Evolutionary conservation across 2,329 filamentous ascomycete species (phyloP).

Genomic region (Didymella sp.): DNA sequence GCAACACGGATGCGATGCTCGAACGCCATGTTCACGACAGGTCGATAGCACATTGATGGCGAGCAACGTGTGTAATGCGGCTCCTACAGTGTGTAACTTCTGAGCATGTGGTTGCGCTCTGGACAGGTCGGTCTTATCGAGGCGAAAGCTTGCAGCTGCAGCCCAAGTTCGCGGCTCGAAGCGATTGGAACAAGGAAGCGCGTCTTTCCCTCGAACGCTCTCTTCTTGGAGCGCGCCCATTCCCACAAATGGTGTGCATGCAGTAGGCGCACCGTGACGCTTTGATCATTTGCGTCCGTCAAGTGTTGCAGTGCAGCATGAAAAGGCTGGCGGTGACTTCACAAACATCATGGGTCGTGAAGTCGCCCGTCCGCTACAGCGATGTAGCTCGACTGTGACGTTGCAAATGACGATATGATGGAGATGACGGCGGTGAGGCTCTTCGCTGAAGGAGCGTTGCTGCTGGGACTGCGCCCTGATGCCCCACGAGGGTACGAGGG

Average conservation of each 20-base stretch:
- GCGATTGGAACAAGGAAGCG: slow-evolving; percentile 10
- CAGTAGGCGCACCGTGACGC: slow-evolving; percentile 8
- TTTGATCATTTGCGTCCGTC: not conserved
- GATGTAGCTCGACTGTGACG: slow-evolving; percentile 1
- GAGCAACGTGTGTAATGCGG: not conserved
- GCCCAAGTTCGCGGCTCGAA: slow-evolving; percentile 1
- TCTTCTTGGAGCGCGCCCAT: slow-evolving; percentile 9
- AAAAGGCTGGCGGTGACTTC: slow-evolving; percentile 2
- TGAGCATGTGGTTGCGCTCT: not conserved
- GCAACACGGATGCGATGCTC: slow-evolving; percentile 8
- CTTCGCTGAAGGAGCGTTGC: slow-evolving; percentile 11
- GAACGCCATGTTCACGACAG: not conserved
- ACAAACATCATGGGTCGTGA: not conserved
- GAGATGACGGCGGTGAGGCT: slow-evolving; percentile 30
- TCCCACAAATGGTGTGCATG: slow-evolving; percentile 15
- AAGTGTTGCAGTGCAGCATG: slow-evolving; percentile 16
- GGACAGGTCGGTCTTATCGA: not conserved
- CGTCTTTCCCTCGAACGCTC: slow-evolving; percentile 7
- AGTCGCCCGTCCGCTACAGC: not conserved
- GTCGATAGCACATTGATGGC: not conserved
- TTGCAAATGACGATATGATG: slow-evolving; percentile 4
- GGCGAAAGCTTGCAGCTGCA: slow-evolving; percentile 7
- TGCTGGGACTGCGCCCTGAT: slow-evolving; percentile 27
- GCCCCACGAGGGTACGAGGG: slow-evolving; percentile 22
- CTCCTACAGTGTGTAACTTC: slow-evolving; percentile 1